Conservation (phyloP, 768 basidiomycete genomes). For the Dioszegia aurantiaca region DNA sequence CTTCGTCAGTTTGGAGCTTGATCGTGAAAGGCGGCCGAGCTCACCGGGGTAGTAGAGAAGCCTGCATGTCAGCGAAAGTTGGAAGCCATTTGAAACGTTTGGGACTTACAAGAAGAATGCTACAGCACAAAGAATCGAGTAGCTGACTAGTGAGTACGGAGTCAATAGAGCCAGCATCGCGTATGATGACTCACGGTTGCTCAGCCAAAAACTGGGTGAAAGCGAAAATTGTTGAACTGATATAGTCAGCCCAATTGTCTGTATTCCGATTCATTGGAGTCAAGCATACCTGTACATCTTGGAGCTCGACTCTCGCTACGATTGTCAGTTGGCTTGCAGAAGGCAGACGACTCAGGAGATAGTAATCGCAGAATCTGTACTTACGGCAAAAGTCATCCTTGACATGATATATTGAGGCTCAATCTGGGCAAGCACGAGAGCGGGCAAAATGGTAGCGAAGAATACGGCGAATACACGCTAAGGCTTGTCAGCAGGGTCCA, state of each 20-base stretch:
- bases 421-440: slow-evolving; percentile 74
- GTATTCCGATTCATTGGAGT: slow-evolving; percentile 33
- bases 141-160: not conserved
- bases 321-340: slow-evolving; percentile 3
- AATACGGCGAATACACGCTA: slow-evolving; percentile 61
- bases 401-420: slow-evolving; percentile 80
- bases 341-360: no score
- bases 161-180: no score
- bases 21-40: not conserved
- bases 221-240: slow-evolving; percentile 72
- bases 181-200: slow-evolving; percentile 55
- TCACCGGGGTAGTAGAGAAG: slow-evolving; percentile 18
- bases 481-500: not conserved
- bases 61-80: not conserved
- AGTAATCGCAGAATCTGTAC: not conserved
- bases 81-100: not conserved
- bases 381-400: slow-evolving; percentile 55
- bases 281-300: slow-evolving; percentile 62
- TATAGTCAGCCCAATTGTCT: no score
- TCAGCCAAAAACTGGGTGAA: slow-evolving; percentile 77
- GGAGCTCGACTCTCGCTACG: slow-evolving; percentile 65
- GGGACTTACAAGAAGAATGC: slow-evolving; percentile 65
- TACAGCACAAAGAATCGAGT: slow-evolving; percentile 61
- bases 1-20: slow-evolving; percentile 24
- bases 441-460: slow-evolving; percentile 61